phyloP scores from a whole-genome alignment of 2,329 filamentous ascomycete species.

The Pseudogymnoascus sp. region DNA sequence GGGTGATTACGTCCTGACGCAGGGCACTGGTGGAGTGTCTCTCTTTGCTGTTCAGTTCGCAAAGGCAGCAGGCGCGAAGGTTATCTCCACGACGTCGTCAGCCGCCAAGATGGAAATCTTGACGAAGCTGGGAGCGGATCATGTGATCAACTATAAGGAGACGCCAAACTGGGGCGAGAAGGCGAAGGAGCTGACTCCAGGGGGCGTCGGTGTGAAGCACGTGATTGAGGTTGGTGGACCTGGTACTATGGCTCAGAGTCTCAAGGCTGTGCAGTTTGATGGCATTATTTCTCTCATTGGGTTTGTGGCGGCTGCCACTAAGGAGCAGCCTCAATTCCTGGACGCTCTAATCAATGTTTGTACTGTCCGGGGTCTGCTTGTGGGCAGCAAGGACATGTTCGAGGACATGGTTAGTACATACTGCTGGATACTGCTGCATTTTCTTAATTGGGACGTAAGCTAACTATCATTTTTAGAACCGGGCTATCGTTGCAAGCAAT shows the following conservation, averaged over 20 bases:
- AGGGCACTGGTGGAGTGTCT: conserved; percentile 40
- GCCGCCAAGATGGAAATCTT: conserved; percentile 33
- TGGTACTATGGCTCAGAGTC: conserved; percentile 35
- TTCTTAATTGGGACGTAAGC: not conserved
- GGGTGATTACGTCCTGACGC: conserved; percentile 36
- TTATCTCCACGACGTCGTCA: conserved; percentile 39
- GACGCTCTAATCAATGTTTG: conserved; percentile 31
- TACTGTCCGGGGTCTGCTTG: conserved; percentile 42
- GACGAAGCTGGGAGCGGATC: conserved; percentile 36
- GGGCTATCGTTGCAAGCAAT: conserved; percentile 42
- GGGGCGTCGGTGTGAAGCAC: conserved; percentile 36
- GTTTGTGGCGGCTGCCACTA: conserved; percentile 28
- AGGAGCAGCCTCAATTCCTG: conserved; percentile 29
- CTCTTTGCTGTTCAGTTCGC: conserved; percentile 37
- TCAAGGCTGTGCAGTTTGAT: conserved; percentile 36
- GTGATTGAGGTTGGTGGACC: conserved; percentile 41
- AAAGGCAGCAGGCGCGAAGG: conserved; percentile 35
- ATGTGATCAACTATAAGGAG: conserved; percentile 41
- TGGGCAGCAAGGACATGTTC: conserved; percentile 43
- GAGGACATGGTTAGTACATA: conserved; percentile 39
- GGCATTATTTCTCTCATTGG: conserved; percentile 38
- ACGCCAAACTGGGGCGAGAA: conserved; percentile 36
- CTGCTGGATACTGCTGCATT: not conserved
- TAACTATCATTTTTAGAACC: conserved; percentile 27
- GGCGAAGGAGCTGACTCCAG: conserved; percentile 33